Base-by-base conservation (phyloP, 495 filamentous ascomycete genomes). In the Hypoxylon fragiforme region DNA sequence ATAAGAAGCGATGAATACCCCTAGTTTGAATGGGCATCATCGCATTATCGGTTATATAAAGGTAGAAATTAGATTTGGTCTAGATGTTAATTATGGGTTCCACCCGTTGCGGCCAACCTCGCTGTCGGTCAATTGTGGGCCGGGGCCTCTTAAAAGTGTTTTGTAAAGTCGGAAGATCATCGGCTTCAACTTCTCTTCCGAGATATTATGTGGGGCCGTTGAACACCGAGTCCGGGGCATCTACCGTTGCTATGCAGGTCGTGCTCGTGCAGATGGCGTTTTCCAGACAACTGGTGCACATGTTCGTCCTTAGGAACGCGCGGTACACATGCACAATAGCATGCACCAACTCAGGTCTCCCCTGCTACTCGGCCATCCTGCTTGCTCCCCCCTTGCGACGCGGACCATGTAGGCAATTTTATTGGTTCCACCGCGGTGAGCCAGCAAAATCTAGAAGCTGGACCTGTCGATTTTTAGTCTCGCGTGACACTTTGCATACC, bases 41-140 rank as follows among this genome's bases (percentile, higher is more conserved):
- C 50, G 40, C 43, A 24, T 5, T 40, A 26, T 12, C 34, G 18
- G 16, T 26, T 34, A 12, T 14, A n/a, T n/a, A n/a, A n/a, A n/a
- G n/a, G n/a, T n/a, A n/a, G 18, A 51, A 38, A 26, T 21, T 46
- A 39, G 44, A 60, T 16, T 35, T 56, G 24, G 46, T 40, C 31
- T 50, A 41, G 39, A 48, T 41, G 36, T 48, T 30, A 35, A 35
- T 48, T 30, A 35, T 39, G 30, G 43, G 26, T 24, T 39, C 18
- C 39, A 38, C 56, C 9, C 40, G 50, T 50, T 30, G 50, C 37
- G 44, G 15, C 45, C 43, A 62, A 46, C 51, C 52, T 56, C 50
- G 43, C 37, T 20, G 19, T 37, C 58, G 58, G 58, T 37, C 41
- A 56, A 56, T 47, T 62, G 52, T 62, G 58, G 58, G 58, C 47